Evolutionary conservation across 352 stramenopile species (phyloP).

Genomic region (Poterioochromonas sp.): DNA sequence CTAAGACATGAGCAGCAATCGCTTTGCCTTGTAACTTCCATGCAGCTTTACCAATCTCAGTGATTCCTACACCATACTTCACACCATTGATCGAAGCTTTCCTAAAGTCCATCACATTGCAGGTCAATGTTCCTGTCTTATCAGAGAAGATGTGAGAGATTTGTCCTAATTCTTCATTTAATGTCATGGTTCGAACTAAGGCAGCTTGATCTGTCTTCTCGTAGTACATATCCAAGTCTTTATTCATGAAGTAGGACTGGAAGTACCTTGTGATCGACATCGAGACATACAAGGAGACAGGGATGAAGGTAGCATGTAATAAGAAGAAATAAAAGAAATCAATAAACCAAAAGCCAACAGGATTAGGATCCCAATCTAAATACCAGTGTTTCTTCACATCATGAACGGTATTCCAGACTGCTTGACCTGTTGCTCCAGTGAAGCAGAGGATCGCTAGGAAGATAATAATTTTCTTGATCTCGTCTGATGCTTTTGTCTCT

Average conservation of each 20-base stretch:
- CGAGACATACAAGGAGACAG: constrained; percentile 92
- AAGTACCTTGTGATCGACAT: constrained; percentile 87
- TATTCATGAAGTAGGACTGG: constrained; percentile 42
- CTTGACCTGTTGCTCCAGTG: background rate
- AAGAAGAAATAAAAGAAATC: constrained; percentile 45
- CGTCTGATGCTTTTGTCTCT: constrained; percentile 40
- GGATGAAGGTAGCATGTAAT: constrained; percentile 67
- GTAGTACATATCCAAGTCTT: constrained; percentile 83
- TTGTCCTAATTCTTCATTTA: constrained; percentile 57
- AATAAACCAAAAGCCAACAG: constrained; percentile 33
- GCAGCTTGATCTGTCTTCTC: constrained; percentile 75
- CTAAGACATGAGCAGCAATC: background rate
- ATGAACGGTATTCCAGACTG: constrained; percentile 10
- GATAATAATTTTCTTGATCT: constrained; percentile 10
- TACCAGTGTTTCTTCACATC: background rate
- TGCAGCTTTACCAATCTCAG: constrained; percentile 5
- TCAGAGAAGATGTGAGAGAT: constrained; percentile 98
- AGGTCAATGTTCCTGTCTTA: constrained; percentile 99
- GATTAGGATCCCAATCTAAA: background rate
- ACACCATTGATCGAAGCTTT: constrained; percentile 32
- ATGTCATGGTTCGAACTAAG: constrained; percentile 43
- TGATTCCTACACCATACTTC: background rate
- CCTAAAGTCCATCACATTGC: constrained; percentile 95
- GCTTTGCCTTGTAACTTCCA: constrained; percentile 14
- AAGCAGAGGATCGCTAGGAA: constrained; percentile 6